A percentile compares a stretch with the other conserved stretches of the same genome.
Evolutionary conservation across 345 rosid species (phyloP).

Genomic region (Bruguiera gymnorhiza): DNA sequence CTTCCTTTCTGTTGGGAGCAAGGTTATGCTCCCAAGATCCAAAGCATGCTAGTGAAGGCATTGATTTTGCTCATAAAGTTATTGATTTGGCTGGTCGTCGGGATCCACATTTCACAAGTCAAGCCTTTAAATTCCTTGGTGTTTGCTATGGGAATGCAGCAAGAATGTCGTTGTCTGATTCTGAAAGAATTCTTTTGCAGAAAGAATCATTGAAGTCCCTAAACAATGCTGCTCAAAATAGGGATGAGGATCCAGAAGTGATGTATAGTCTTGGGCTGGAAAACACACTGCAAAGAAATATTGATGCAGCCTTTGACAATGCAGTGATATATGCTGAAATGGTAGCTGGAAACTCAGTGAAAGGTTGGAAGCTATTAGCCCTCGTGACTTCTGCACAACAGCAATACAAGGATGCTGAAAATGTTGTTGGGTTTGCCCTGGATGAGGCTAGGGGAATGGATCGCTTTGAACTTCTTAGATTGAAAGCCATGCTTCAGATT

Average conservation of each 20-base stretch:
- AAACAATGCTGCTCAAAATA: slow-evolving; percentile 46
- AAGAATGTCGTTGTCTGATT: slow-evolving; percentile 63
- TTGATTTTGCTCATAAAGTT: slow-evolving; percentile 51
- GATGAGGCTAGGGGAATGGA: slow-evolving; percentile 69
- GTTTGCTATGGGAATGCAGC: slow-evolving; percentile 80
- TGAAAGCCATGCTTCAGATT: slow-evolving; percentile 74
- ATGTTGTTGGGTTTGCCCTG: slow-evolving; percentile 29
- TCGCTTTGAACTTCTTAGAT: slow-evolving; percentile 70
- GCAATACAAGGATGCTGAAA: no score
- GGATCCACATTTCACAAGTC: slow-evolving; percentile 49
- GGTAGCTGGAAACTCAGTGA: slow-evolving; percentile 41
- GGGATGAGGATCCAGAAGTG: slow-evolving; percentile 55
- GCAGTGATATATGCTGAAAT: slow-evolving; percentile 35
- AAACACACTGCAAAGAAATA: slow-evolving; percentile 79
- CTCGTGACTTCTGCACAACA: slow-evolving; percentile 45
- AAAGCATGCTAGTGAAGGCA: slow-evolving; percentile 59
- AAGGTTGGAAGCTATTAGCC: slow-evolving; percentile 77
- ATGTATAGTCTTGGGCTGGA: slow-evolving; percentile 60
- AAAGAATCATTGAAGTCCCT: slow-evolving; percentile 59
- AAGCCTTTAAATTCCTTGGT: slow-evolving; percentile 77
- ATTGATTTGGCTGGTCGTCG: slow-evolving; percentile 34
- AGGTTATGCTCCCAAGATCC: slow-evolving; percentile 69
- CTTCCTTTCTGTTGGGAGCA: slow-evolving; percentile 73
- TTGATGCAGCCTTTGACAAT: slow-evolving; percentile 28
- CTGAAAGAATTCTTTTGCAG: slow-evolving; percentile 58